Evolutionary conservation across 169 alveolate species (phyloP), one percentile per base, ranked within the genome.

Genomic region (Perkinsus marinus): DNA sequence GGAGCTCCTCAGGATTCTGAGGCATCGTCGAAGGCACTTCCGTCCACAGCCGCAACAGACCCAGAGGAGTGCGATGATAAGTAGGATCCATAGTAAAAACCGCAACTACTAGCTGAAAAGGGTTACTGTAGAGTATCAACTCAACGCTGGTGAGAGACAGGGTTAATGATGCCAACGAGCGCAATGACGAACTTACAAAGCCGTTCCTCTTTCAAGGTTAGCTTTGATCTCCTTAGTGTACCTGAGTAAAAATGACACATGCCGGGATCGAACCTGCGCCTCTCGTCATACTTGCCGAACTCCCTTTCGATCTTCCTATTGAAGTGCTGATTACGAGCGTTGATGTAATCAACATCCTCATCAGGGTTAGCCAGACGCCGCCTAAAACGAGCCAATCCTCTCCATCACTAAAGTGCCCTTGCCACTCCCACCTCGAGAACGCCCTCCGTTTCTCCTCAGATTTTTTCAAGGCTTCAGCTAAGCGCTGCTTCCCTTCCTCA

Each of bases 141-240:
- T 26, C 79, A 16, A 13, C 7, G 34, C 34, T 57, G 3, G 34
- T 2, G 22, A 13, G 22, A 57, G 22, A 57, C 79, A 57, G 79
- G 22, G 34, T 2, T 26, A 57, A 57, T 57, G 79, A 13, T 57
- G 22, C 79, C 36, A 13, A 57, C 26, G 5, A 57, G 79, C 22
- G 79, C 7, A 19, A 16, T 19, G 37, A 57, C 36, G 34, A 16
- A 2, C 0, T 96, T 94, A 96, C 89, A 96, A 57, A 41, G 97
- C 97, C 37, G 97, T 95, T 39, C 98, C 97, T 43, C 97, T 94
- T 91, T 96, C 97, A 91, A 96, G 92, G 93, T 96, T 96, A 43
- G 93, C 96, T 93, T 95, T 96, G 93, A 95, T 94, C 91, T 95
- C 97, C 41, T 93, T 93, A 34, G 97, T 93, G 93, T 95, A 95